Evolutionary conservation across 2,329 filamentous ascomycete species (phyloP).

Genomic region (Calonectria pteridis): DNA sequence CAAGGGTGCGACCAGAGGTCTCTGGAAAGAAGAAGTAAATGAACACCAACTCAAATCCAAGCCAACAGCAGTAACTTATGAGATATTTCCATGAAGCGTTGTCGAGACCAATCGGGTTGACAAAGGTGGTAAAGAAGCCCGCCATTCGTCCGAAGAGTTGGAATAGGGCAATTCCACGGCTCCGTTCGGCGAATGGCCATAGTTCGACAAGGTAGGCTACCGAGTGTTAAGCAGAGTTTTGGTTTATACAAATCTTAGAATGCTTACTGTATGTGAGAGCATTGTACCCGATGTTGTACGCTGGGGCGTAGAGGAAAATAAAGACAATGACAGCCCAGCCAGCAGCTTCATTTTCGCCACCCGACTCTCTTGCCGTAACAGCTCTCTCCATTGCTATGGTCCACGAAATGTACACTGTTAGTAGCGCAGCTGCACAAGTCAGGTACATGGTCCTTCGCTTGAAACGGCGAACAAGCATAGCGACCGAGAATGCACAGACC

Average conservation of each 20-base stretch:
- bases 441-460: slow-evolving; percentile 3
- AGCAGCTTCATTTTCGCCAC: slow-evolving; percentile 47
- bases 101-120: slow-evolving; percentile 39
- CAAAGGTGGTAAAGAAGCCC: slow-evolving; percentile 38
- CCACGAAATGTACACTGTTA: slow-evolving; percentile 66
- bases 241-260: neutral
- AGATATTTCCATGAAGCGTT: slow-evolving; percentile 36
- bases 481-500: neutral
- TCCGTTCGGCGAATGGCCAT: slow-evolving; percentile 67
- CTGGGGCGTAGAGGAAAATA: slow-evolving; percentile 47
- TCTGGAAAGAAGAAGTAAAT: slow-evolving; percentile 86
- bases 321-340: slow-evolving; percentile 63
- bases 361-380: slow-evolving; percentile 10
- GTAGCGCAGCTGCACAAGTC: slow-evolving; percentile 50
- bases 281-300: slow-evolving; percentile 58
- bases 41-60: slow-evolving; percentile 51
- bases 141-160: slow-evolving; percentile 56
- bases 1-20: slow-evolving; percentile 79
- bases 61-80: slow-evolving; percentile 41
- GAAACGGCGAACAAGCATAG: neutral
- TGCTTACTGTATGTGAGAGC: slow-evolving; percentile 1
- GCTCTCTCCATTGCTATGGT: slow-evolving; percentile 53
- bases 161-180: slow-evolving; percentile 64
- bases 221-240: neutral
- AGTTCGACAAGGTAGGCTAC: slow-evolving; percentile 66